Base-by-base conservation (phyloP, 306 rosid species). In the Prunus dulcis region DNA sequence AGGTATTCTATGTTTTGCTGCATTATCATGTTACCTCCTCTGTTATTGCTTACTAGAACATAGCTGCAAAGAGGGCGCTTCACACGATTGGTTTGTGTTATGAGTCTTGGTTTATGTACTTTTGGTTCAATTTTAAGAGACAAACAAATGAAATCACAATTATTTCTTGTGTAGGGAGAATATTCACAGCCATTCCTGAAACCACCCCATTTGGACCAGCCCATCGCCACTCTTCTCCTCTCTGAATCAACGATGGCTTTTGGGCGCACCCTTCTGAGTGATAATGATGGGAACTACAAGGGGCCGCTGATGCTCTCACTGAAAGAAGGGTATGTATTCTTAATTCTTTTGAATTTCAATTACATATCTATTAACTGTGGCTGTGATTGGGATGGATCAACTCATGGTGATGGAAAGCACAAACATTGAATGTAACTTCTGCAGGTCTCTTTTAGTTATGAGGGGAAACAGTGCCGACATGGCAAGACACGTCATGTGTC, bases 121-220 rank as follows among this genome's bases (percentile, higher is more conserved):
- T 67, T 45, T 14, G 19, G 3, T 47, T 57, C 46, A 7, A 30
- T 8, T 73, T 6, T 23, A 20, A 19, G 22, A 5, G 67, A 72
- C 28, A 69, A 61, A 65, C 47, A 41, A 30, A 20, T 51, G 11
- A 47, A 75, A 52, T 69, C 27, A 73, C 63, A 43, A n/a, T 11
- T 58, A 65, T 78, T 64, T 77, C 13, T 47, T 71, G 56, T 78
- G 75, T 68, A 93, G 98, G 99, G 89, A 45, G 99, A 96, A 80
- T 83, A 88, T 76, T 92, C 99, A 64, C 99, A 96, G 85, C 99
- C 99, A 81, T 96, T 96, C 88, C 86, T 85, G 76, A 96, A 96
- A 84, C 99, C 99, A 68, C 99, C 99, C 9, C 99, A 96, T 81
- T 84, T 96, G 90, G 99, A 96, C 50, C 99, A 96, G 79, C 99